A percentile compares a stretch with the other conserved stretches of the same genome.
Conservation (phyloP, 495 filamentous ascomycete genomes). For the Podospora pseudopauciseta region DNA sequence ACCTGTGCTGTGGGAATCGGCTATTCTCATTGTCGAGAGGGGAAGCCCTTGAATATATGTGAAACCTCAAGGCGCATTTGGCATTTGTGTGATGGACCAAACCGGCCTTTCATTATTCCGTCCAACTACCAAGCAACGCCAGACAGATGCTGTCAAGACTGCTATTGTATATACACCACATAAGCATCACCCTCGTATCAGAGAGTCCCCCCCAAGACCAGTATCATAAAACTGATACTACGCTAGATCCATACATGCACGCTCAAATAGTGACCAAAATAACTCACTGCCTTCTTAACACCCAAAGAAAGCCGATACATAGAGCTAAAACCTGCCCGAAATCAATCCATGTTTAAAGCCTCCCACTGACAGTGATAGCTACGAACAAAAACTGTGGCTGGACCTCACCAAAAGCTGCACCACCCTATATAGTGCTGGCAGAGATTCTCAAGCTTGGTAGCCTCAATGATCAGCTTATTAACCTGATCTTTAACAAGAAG, state of each 20-base stretch:
- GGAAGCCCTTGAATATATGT: background rate
- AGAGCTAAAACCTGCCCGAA: background rate
- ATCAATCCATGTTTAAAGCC: background rate
- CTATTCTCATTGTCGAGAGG: background rate
- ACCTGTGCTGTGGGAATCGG: background rate
- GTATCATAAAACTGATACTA: background rate
- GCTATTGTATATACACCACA: background rate
- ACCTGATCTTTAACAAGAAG: constrained; percentile 85
- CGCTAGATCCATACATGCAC: background rate
- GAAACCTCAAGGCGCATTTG: background rate
- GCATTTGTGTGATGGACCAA: background rate
- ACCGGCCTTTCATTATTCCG: background rate
- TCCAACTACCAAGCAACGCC: background rate
- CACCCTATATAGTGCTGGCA: constrained; percentile 99
- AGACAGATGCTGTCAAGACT: background rate
- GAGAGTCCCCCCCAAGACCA: background rate
- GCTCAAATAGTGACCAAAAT: background rate
- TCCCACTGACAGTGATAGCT: background rate
- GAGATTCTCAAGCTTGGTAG: constrained; percentile 93
- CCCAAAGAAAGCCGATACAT: background rate
- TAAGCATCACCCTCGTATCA: background rate
- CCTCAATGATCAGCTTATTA: constrained; percentile 88
- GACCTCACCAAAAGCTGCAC: constrained; percentile 80
- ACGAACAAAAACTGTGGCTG: background rate
- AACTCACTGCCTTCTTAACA: background rate